These are phyloP conservation scores for Tephrocybe sp. DNA, from an alignment of 768 basidiomycete species.

Conservation along the genomic window DNA sequence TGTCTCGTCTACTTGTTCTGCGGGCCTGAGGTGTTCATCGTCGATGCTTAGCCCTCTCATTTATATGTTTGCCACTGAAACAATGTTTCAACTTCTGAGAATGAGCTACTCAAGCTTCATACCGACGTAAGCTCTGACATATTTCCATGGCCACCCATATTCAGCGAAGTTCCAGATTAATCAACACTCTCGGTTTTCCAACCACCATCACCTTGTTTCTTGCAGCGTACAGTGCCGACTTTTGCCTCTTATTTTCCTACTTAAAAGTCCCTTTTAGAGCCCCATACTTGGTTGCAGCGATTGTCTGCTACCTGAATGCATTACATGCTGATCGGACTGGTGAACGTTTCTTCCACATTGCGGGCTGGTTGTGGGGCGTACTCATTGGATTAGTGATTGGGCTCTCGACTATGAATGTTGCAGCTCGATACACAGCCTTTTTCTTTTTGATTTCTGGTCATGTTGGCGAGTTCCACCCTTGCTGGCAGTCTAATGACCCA, in stretches of 20 bases:
- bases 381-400: constrained; percentile 63
- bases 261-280: constrained; percentile 37
- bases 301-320: constrained; percentile 49
- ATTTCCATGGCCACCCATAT: neutral
- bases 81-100: constrained; percentile 47
- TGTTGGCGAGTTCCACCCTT: constrained; percentile 24
- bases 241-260: neutral
- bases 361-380: constrained; percentile 53
- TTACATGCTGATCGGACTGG: constrained; percentile 61
- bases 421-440: constrained; percentile 58
- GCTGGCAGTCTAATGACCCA: too few species aligned
- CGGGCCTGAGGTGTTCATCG: too few species aligned
- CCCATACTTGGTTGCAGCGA: constrained; percentile 56
- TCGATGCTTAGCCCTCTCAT: constrained; percentile 58
- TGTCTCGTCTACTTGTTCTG: constrained; percentile 18
- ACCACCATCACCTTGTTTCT: constrained; percentile 59
- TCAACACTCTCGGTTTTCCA: constrained; percentile 57
- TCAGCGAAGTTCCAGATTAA: constrained; percentile 36
- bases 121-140: constrained; percentile 35
- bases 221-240: constrained; percentile 44
- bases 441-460: constrained; percentile 64
- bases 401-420: constrained; percentile 47
- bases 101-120: constrained; percentile 63
- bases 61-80: constrained; percentile 52
- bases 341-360: constrained; percentile 64